phyloP scores from a whole-genome alignment of 129 eudicot genomes.

The Silybum marianum region DNA sequence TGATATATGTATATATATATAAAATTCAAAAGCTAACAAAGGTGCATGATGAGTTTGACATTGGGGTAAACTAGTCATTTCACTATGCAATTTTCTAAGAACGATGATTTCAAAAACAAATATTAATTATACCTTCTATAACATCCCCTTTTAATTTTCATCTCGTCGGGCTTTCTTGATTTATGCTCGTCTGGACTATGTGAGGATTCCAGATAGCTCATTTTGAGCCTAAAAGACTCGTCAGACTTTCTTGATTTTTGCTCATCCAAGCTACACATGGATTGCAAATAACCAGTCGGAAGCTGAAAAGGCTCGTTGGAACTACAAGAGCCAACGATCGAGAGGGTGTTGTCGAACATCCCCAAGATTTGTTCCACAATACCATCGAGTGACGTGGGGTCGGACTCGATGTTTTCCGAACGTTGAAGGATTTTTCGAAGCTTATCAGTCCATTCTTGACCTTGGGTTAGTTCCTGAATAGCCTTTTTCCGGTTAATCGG shows the following conservation, averaged over 20 bases:
- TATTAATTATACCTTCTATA: not conserved
- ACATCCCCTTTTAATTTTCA: not conserved
- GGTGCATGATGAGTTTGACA: not conserved
- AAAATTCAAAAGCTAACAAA: too few species aligned
- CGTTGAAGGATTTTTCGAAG: conserved; percentile 28
- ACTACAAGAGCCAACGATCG: conserved; percentile 16
- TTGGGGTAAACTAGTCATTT: not conserved
- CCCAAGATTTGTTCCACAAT: conserved; percentile 31
- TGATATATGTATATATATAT: not conserved
- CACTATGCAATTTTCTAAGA: not conserved
- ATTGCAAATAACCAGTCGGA: conserved; percentile 10
- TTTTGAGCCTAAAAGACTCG: conserved; percentile 7
- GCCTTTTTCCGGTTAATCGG: conserved; percentile 28
- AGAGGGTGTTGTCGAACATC: conserved; percentile 34
- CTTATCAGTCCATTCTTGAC: conserved; percentile 37
- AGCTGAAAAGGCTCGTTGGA: conserved; percentile 25
- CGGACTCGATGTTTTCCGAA: not conserved
- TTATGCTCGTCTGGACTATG: not conserved
- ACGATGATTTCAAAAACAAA: too few species aligned
- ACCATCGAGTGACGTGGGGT: conserved; percentile 16
- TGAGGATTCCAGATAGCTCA: not conserved
- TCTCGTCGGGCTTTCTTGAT: not conserved
- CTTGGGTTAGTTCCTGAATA: conserved; percentile 28
- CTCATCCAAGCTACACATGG: not conserved
- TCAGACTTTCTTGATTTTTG: not conserved